Conservation (phyloP, 148 eudicot species). For the Vaccinium corymbosum region DNA sequence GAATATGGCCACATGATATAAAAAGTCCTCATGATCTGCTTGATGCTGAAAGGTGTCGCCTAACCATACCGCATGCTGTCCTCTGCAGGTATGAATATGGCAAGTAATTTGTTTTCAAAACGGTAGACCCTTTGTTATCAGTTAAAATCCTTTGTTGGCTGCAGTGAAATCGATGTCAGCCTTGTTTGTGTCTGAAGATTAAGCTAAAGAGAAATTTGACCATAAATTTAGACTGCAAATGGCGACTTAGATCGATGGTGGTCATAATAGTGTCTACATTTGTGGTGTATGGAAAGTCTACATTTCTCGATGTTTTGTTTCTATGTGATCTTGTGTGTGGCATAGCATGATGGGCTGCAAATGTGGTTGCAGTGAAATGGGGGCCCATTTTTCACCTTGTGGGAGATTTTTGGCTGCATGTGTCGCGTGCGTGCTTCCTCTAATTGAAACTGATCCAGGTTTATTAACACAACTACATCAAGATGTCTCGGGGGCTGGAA, state of each 20-base stretch:
- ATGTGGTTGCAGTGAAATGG: conserved; percentile 35
- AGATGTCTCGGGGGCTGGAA: conserved; percentile 20
- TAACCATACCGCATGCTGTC: conserved; percentile 30
- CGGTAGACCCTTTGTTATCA: not conserved
- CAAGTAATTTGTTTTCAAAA: not conserved
- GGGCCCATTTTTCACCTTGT: conserved; percentile 37
- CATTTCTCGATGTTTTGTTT: not conserved
- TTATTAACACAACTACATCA: conserved; percentile 24
- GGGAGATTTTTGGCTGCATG: conserved; percentile 36
- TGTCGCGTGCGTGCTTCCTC: conserved; percentile 31
- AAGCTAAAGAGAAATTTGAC: not conserved
- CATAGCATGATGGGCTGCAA: not conserved
- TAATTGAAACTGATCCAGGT: conserved; percentile 30
- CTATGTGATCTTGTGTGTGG: not conserved
- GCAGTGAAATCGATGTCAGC: not conserved
- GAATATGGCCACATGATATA: conserved; percentile 29
- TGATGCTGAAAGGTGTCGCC: conserved; percentile 19
- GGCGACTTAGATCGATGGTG: not conserved
- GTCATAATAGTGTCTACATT: not conserved
- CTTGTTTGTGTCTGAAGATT: not conserved
- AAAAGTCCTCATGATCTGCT: conserved; percentile 21
- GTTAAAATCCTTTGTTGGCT: not conserved
- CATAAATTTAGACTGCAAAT: not conserved
- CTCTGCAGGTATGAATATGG: conserved; percentile 30
- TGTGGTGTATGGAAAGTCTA: conserved; percentile 12